Evolutionary conservation across 73 alveolate species (phyloP), one percentile per base, ranked within the genome.

Genomic region (Paramecium caudatum): DNA sequence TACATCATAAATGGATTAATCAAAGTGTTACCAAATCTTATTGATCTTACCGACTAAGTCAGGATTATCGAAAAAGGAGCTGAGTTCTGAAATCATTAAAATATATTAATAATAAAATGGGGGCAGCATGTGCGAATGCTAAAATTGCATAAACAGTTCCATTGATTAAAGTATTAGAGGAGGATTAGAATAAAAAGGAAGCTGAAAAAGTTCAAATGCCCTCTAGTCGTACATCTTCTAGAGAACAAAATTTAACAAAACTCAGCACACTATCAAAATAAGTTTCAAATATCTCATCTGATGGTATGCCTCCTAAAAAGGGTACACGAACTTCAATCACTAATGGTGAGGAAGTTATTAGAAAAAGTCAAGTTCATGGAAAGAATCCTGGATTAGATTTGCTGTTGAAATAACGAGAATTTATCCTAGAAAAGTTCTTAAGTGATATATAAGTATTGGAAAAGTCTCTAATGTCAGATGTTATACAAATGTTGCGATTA

Each of bases 61-160:
- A 12, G 61, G 83, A 39, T 12, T n/a, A 47, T 74, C 88, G 19
- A 74, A 74, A 41, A 74, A 74, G 0, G 88, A 74, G 13, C 19
- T 74, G 23, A 74, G 1, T 5, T 74, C 88, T 12, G 0, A 55
- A 27, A 55, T 23, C 80, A 55, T 55, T 55, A 23, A 27, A 19
- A 55, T 55, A 19, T 55, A 27, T 55, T 27, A 27, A 55, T 55
- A 3, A 23, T 46, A 55, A 55, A n/a, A 74, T 74, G 88, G 69
- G 88, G 17, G 43, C 88, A 39, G 88, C 69, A 10, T 74, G 88
- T 74, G 70, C 88, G 16, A 74, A 74, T 74, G 88, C 69, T 13
- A 74, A 69, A 74, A 21, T 21, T 13, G 32, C 17, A 41, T 74
- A 74, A 41, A 43, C 62, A 39, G 69, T 74, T 17, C 69, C 88